These are phyloP conservation scores for Aurinia saxatilis DNA, from an alignment of 345 rosid genomes.

Conservation along the genomic window DNA sequence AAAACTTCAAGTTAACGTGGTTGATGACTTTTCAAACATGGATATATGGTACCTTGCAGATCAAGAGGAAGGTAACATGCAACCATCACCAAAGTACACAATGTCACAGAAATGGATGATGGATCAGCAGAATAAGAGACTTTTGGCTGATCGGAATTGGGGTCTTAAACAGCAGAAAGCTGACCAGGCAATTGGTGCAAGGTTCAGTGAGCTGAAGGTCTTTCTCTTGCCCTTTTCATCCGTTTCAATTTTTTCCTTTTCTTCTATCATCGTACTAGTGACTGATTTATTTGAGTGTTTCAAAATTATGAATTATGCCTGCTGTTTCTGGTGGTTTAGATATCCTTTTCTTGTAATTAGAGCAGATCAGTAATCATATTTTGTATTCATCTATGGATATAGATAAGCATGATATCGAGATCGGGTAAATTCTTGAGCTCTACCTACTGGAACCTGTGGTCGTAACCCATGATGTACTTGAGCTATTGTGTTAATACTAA, in stretches of 20 bases:
- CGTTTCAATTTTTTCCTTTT: background rate
- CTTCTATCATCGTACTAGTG: background rate
- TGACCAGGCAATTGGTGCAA: conserved; percentile 45
- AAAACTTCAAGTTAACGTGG: conserved; percentile 2
- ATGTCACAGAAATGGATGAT: conserved; percentile 83
- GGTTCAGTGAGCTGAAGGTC: conserved; percentile 71
- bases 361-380: background rate
- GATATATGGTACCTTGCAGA: conserved; percentile 31
- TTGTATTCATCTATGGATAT: background rate
- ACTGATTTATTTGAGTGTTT: background rate
- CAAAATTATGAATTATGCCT: background rate
- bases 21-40: conserved; percentile 23
- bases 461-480: background rate
- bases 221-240: conserved; percentile 9
- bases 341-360: background rate
- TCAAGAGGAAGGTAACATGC: conserved; percentile 48
- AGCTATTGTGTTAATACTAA: background rate
- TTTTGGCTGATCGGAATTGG: conserved; percentile 50
- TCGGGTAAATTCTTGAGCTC: background rate
- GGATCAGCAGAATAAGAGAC: conserved; percentile 58
- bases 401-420: background rate
- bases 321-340: background rate
- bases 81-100: conserved; percentile 56
- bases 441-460: background rate
- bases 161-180: conserved; percentile 56